Conservation (phyloP, 306 rosid genomes). For the Begonia masoniana region DNA sequence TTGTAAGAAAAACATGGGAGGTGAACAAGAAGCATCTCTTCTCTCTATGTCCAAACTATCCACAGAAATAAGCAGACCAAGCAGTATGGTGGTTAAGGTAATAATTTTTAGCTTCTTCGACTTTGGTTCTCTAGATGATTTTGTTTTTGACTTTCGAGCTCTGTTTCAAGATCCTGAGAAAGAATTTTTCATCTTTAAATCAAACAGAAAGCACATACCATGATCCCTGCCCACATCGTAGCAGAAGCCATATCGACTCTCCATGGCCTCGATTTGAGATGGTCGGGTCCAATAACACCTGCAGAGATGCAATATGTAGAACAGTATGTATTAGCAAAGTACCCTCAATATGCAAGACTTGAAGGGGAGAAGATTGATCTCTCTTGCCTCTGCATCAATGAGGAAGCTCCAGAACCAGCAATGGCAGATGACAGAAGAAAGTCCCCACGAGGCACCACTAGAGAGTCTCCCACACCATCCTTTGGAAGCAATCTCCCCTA, state of each 20-base stretch:
- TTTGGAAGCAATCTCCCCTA: conserved; percentile 60
- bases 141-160: not conserved
- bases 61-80: conserved; percentile 51
- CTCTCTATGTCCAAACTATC: conserved; percentile 32
- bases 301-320: conserved; percentile 74
- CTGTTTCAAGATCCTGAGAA: not conserved
- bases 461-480: conserved; percentile 43
- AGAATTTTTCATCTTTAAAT: not conserved
- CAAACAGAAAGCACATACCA: conserved; percentile 34
- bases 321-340: conserved; percentile 68
- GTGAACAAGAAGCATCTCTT: conserved; percentile 28
- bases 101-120: not conserved
- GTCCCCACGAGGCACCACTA: conserved; percentile 37
- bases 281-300: conserved; percentile 88
- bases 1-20: conserved; percentile 19
- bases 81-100: conserved; percentile 82
- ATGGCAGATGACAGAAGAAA: conserved; percentile 38
- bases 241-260: conserved; percentile 52
- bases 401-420: conserved; percentile 34
- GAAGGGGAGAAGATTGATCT: conserved; percentile 46
- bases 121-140: not conserved
- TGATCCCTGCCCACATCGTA: conserved; percentile 37
- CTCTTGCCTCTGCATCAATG: conserved; percentile 45
- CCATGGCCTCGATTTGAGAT: conserved; percentile 60
- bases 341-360: conserved; percentile 59